Evolutionary conservation across 2,329 filamentous ascomycete genomes (phyloP).

Genomic region (Curvularia verruculosa): DNA sequence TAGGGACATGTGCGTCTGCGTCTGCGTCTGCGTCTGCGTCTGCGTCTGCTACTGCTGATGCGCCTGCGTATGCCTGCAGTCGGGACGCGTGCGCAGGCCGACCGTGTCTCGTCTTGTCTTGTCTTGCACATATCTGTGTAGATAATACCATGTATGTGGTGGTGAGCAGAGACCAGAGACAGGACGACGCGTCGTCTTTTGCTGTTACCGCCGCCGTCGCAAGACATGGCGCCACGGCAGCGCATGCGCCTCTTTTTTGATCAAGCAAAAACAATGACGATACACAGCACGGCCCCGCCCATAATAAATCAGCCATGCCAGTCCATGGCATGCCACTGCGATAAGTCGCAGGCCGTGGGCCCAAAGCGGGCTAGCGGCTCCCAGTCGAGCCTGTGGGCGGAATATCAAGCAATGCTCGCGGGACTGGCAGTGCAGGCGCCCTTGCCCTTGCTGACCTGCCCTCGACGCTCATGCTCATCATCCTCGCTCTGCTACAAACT

Average conservation of each 20-base stretch:
- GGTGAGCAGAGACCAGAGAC: no score
- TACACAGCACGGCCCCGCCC: constrained; percentile 28
- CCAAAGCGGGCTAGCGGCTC: constrained; percentile 26
- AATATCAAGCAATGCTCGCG: constrained; percentile 20
- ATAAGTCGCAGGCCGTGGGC: constrained; percentile 27
- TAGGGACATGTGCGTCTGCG: background rate
- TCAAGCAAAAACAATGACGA: constrained; percentile 31
- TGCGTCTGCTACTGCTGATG: background rate
- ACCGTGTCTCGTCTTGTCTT: no score
- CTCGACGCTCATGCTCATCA: constrained; percentile 2
- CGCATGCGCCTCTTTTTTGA: constrained; percentile 13
- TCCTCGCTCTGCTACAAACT: constrained; percentile 5
- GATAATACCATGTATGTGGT: no score
- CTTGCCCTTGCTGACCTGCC: constrained; percentile 7
- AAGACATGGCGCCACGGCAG: constrained; percentile 9
- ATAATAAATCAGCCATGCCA: constrained; percentile 26
- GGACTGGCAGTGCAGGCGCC: constrained; percentile 15
- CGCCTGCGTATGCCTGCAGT: background rate
- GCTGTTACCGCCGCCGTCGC: constrained; percentile 3
- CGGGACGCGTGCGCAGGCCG: background rate
- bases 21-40: no score
- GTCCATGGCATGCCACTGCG: no score
- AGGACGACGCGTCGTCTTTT: background rate
- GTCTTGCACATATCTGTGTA: no score
- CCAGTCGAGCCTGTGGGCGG: constrained; percentile 18